A percentile compares a stretch with the other conserved stretches of the same genome.
Evolutionary conservation across 768 basidiomycete genomes (phyloP).

Genomic region (Amanita brunnescens): DNA sequence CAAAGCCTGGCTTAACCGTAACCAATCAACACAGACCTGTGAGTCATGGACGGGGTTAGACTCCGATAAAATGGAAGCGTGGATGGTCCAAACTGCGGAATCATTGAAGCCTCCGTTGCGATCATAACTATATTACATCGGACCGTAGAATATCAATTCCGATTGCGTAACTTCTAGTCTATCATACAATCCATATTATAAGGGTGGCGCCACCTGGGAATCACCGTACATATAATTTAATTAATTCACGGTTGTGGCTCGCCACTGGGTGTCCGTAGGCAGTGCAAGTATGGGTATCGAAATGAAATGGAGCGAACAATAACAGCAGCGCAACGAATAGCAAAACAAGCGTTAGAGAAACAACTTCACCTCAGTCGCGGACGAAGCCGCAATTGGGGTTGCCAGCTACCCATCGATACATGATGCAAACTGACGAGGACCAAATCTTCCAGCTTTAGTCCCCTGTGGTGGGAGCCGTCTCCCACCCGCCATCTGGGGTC

Average conservation of each 20-base stretch:
- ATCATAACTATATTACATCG: slow-evolving; percentile 11
- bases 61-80: slow-evolving; percentile 51
- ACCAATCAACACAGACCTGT: slow-evolving; percentile 27
- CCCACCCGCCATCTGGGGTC: slow-evolving; percentile 61
- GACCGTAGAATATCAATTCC: neutral
- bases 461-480: slow-evolving; percentile 20
- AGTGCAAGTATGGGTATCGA: neutral
- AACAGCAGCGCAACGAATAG: neutral
- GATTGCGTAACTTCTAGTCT: neutral
- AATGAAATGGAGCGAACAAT: neutral
- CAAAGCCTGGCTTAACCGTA: no score
- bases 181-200: neutral
- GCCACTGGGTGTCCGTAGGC: neutral
- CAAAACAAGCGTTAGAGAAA: neutral
- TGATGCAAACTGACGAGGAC: slow-evolving; percentile 75
- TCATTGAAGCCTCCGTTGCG: slow-evolving; percentile 26
- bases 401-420: slow-evolving; percentile 78
- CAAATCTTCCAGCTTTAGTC: slow-evolving; percentile 58
- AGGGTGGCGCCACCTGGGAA: neutral
- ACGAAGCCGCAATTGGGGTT: slow-evolving; percentile 54
- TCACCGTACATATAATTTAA: neutral
- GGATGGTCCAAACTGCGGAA: slow-evolving; percentile 43
- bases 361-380: neutral
- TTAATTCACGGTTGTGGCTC: neutral
- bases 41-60: slow-evolving; percentile 48